Evolutionary conservation across 1,139 yeast species (phyloP), one percentile per base, ranked within the genome.

Genomic region (Chernovozyma sophiae-reginae): DNA sequence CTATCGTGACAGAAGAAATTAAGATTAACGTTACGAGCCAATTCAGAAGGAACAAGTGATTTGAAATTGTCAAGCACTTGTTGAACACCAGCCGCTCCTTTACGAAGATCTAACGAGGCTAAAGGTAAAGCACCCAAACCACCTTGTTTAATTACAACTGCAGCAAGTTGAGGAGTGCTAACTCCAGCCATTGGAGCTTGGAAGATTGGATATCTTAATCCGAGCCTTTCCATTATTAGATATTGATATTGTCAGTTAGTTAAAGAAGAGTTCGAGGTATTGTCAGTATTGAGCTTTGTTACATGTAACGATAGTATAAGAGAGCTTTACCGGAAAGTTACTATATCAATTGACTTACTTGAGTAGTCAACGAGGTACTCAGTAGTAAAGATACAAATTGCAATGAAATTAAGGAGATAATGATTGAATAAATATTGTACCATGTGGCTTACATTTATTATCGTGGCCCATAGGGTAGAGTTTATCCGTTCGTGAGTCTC

Each of bases 101-200:
- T 44, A 12, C 45, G 41, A 14, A 66, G 52, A 42, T 59, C 58
- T 37, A 59, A 43, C 29, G 58, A 48, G 1, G 73, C 72, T 28
- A 72, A 48, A 1, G 78, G 70, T 2, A 74, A 39, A 1, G 78
- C 65, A 0, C 77, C 79, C 16, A 74, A 38, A 1, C 68, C 78
- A 0, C 79, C 79, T 15, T 43, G 39, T 3, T 51, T 50, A 1
- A 65, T 52, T 2, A 71, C 64, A 1, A 52, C 54, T 1, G 69
- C 59, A 0, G 77, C 74, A 39, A 74, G 47, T 24, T 55, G 53
- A 2, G 62, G 54, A 0, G 75, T 71, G 18, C 70, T 58, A 1
- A 72, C 61, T 1, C 79, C 79, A 1, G 79, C 78, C 79, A 74
- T 74, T 23, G 79, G 79, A 1, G 79, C 63, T 45, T 72, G 77